Evolutionary conservation across 2,329 filamentous ascomycete genomes (phyloP), one percentile per base, ranked within the genome.

Genomic region (Nigrospora osmanthi): DNA sequence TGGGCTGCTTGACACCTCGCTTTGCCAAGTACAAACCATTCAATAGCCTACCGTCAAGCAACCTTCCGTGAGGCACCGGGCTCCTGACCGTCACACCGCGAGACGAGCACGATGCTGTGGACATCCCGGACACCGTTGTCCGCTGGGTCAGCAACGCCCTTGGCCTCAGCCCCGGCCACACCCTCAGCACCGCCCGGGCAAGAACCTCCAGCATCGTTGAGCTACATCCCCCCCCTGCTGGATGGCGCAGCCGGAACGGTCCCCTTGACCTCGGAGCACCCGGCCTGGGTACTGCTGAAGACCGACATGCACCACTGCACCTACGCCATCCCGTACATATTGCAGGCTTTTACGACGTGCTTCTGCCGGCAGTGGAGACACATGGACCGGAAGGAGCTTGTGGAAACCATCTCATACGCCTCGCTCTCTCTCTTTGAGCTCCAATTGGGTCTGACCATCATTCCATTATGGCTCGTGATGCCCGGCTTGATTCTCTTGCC

Each of bases 161-260:
- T 7, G 23, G 7, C 23, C 9, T 10, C 23, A 10, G 23, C 23
- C 23, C 23, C 23, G 10, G 23, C 23, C 10, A 28, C 2, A 28
- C 23, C 23, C 23, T 10, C 23, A 6, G 19, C 7, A 23, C 4
- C 19, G 19, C 4, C 19, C 19, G 19, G 19, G 19, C 4, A 23
- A 23, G 19, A 23, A 23, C 19, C 19, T 23, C 19, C 19, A 23
- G 19, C 19, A 23, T 49, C 52, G 11, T 38, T 57, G 33, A 55
- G 50, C 42, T 48, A 49, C 16, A 48, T 50, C 19, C 36, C 53
- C 15, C 42, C 54, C 7, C 43, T 57, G n/a, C 2, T 44, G n/a
- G 54, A 55, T 16, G 46, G 49, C 12, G 49, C 49, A 1, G 45
- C 47, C 12, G 54, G 53, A 11, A 54, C 54, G 1, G 52, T 49